Percentiles rank a stretch among this genome's conserved stretches.
phyloP scores from a whole-genome alignment of 495 filamentous ascomycete genomes.

The Talaromyces ruber region DNA sequence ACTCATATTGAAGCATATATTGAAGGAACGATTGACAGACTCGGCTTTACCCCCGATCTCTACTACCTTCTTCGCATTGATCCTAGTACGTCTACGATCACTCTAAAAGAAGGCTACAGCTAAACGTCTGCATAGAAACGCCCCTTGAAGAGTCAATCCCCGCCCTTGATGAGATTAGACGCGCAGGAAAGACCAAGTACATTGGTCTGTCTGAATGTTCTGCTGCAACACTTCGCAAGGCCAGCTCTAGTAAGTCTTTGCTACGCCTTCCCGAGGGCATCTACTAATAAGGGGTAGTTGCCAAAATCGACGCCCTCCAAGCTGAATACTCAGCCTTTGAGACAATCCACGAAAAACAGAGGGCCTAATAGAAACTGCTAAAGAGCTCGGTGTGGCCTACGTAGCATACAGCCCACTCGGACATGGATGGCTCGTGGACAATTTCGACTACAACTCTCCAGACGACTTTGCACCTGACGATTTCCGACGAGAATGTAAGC shows the following conservation, averaged over 20 bases:
- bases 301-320: conserved; percentile 42
- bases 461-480: conserved; percentile 37
- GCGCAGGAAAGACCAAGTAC: conserved; percentile 38
- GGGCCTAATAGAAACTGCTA: conserved; percentile 28
- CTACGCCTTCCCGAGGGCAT: neutral
- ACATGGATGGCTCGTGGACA: conserved; percentile 37
- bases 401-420: conserved; percentile 39
- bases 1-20: conserved; percentile 43
- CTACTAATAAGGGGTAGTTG: conserved; percentile 20
- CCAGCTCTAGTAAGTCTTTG: conserved; percentile 26
- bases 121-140: conserved; percentile 22
- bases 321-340: conserved; percentile 44
- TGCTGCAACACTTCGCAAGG: conserved; percentile 33
- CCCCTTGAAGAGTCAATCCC: conserved; percentile 39
- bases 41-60: conserved; percentile 39
- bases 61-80: conserved; percentile 35
- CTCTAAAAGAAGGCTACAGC: neutral
- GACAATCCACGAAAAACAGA: conserved; percentile 37
- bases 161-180: conserved; percentile 36
- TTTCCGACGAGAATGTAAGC: conserved; percentile 28
- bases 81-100: conserved; percentile 23
- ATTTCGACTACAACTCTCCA: conserved; percentile 32
- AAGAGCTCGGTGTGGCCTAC: conserved; percentile 33
- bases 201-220: conserved; percentile 40
- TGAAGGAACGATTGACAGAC: conserved; percentile 41